Evolutionary conservation across 345 rosid species (phyloP), one percentile per base, ranked within the genome.

Genomic region (Eucalyptus melliodora): DNA sequence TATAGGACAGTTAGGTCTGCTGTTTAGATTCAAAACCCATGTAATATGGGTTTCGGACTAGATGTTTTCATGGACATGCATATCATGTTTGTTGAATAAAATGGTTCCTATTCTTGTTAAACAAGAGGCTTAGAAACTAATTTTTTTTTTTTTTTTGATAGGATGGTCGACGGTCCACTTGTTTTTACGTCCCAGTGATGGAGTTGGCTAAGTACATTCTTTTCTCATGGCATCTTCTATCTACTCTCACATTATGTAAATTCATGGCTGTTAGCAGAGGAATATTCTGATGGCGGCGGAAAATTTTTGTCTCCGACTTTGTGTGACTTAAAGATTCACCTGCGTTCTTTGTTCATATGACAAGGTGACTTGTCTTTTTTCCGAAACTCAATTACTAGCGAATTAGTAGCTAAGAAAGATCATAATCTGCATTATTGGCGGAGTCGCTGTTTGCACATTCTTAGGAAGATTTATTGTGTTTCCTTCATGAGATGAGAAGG

Each of bases 231-330:
- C 8, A 34, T 51, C 80, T 65, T 26, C 31, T 55, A 21, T 26
- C 31, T 55, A 21, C 89, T 50, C 34, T 40, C 50, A 7, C 86
- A 51, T 83, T 81, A 89, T 91, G 90, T 86, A 91, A 88, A 92
- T 92, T 90, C 93, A 87, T 92, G 90, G 90, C 89, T 89, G 83
- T 37, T 88, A 88, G 95, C 91, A 93, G 95, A 94, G 93, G 92
- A 90, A 65, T 88, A 88, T 91, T 88, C 60, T 31, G 89, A 87
- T 86, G 92, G 95, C 92, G 93, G 95, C 94, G 19, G 90, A 86
- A 92, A 90, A 89, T 87, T 92, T 88, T 91, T 88, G 42, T 90
- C 50, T 67, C 87, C 49, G 19, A 80, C 17, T 47, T 56, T 60
- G 80, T 89, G 85, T 14, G 30, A 77, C 85, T 21, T 77, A 77